Base-by-base conservation (phyloP, 2,329 filamentous ascomycete genomes). In the Clonostachys rhizophaga region DNA sequence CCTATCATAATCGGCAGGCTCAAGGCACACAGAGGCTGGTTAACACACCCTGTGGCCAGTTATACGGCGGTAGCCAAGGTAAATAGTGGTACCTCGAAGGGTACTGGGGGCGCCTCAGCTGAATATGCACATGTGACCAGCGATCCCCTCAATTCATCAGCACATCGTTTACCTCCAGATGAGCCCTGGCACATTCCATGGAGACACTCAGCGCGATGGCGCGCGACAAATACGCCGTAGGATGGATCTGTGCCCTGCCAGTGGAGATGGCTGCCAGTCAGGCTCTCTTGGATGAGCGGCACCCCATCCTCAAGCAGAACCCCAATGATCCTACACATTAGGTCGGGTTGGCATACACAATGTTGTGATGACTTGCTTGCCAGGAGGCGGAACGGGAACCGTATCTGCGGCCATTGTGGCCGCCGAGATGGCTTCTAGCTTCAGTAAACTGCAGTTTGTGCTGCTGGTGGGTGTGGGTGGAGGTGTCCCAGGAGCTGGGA, bases 321-420 rank as follows among this genome's bases (percentile, higher is more conserved):
- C 36, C 12, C 14, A 33, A n/a, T n/a, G 18, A 50, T 43, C 50
- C 10, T 66, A 66, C 45, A 57, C 49, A 2, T 42, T 60, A 2
- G 61, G 63, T 13, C 48, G 48, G 7, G 58, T 67, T 40, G 53
- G 54, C 10, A 45, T 45, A 5, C 63, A 67, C 44, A 61, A 62
- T 45, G 58, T 67, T n/a, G 59, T 65, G 14, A 52, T 67, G 30
- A 58, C 56, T 1, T 50, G 52, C 34, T 48, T 67, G 2, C 63
- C 64, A 3, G n/a, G 10, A 17, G 30, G 43, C 10, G 50, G 55
- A 16, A 55, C 62, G 57, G 47, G 65, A 59, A 39, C 60, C 44
- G 34, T 46, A 41, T 7, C 63, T 11, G 65, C 66, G 8, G 54
- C 64, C 11, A 48, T 46, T 1, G 58, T 68, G 3, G 61, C 62